Conservation (phyloP, 139 green algal genomes). For the Bryopsis sp. region DNA sequence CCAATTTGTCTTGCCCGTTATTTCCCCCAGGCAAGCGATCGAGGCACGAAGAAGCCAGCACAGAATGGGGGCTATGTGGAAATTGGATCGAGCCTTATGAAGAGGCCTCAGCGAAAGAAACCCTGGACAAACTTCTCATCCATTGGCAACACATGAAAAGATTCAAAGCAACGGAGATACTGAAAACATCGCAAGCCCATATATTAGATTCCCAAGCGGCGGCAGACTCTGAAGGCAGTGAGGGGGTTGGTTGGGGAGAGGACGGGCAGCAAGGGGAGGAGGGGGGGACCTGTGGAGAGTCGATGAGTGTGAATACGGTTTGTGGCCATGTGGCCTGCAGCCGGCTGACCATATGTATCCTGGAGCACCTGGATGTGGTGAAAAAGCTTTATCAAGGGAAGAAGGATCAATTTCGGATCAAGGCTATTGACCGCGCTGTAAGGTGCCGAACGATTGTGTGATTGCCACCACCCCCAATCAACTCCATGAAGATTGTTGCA, state of each 20-base stretch:
- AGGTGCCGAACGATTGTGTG: neutral
- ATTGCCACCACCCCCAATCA: neutral
- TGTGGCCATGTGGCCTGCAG: constrained; percentile 41
- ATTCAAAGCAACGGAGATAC: neutral
- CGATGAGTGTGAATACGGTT: constrained; percentile 24
- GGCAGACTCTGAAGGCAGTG: neutral
- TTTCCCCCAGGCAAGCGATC: neutral
- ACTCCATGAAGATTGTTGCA: neutral
- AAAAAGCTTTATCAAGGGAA: constrained; percentile 26
- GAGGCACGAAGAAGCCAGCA: neutral
- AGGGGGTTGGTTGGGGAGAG: neutral
- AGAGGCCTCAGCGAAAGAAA: neutral
- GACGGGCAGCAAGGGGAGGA: neutral
- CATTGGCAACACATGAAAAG: constrained; percentile 21
- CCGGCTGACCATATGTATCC: constrained; percentile 36
- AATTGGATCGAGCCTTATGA: constrained; percentile 13
- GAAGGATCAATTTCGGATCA: constrained; percentile 43
- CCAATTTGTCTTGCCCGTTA: too few relatives aligned
- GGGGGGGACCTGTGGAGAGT: neutral
- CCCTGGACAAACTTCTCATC: neutral
- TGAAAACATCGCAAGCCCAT: neutral
- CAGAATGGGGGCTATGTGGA: neutral
- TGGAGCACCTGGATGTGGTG: constrained; percentile 31
- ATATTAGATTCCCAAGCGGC: neutral
- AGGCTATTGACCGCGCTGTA: constrained; percentile 28